A percentile compares a stretch with the other conserved stretches of the same genome.
phyloP scores from a whole-genome alignment of 805 yeast species.

The Lipomyces mesembrius region DNA sequence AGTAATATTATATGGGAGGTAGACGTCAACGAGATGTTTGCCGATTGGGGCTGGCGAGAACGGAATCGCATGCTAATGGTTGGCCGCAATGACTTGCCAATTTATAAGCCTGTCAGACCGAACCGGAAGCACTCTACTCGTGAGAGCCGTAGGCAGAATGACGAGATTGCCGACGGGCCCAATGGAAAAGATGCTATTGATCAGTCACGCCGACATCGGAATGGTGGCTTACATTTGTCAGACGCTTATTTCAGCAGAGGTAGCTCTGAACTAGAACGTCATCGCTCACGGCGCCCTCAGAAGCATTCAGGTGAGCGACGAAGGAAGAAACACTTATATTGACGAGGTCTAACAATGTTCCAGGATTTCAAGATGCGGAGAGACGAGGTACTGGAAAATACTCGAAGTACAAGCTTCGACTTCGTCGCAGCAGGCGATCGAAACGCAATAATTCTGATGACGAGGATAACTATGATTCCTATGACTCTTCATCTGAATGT shows the following conservation, averaged over 20 bases:
- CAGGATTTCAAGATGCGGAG: background rate
- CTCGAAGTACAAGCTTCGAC: slow-evolving; percentile 14
- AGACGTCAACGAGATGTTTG: slow-evolving; percentile 33
- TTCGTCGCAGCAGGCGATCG: slow-evolving; percentile 12
- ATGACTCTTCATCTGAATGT: slow-evolving; percentile 9
- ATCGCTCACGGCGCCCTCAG: background rate
- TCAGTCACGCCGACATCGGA: background rate
- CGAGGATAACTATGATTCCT: slow-evolving; percentile 12
- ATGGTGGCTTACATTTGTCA: background rate
- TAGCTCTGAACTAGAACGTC: background rate
- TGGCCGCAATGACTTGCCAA: slow-evolving; percentile 24
- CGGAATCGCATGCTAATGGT: slow-evolving; percentile 29
- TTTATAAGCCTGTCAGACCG: slow-evolving; percentile 15
- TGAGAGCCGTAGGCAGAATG: background rate
- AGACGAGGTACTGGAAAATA: slow-evolving; percentile 9
- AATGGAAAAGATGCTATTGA: background rate
- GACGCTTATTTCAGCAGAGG: slow-evolving; percentile 6
- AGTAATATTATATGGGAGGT: slow-evolving; percentile 33
- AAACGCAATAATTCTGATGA: background rate
- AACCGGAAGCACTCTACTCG: background rate
- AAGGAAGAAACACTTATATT: background rate
- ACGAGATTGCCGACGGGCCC: background rate
- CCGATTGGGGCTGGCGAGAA: slow-evolving; percentile 37
- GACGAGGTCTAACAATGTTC: background rate
- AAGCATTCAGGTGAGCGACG: background rate